A percentile compares a stretch with the other conserved stretches of the same genome.
These are phyloP conservation scores for Microbotryomycetes sp. DNA, from an alignment of 1,284 basidiomycete genomes.

Conservation along the genomic window DNA sequence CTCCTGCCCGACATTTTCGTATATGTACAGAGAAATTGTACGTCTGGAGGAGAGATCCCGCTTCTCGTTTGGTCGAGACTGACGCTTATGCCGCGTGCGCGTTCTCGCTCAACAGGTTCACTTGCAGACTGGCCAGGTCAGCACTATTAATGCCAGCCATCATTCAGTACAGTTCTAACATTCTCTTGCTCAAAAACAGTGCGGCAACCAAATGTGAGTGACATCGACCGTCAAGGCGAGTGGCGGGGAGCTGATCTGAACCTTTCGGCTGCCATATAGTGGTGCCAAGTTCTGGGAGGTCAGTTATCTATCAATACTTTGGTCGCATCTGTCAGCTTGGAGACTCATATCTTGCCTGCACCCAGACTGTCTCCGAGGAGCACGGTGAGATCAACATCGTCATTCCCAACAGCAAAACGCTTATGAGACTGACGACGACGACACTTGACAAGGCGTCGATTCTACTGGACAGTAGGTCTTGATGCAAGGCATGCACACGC, in stretches of 20 bases:
- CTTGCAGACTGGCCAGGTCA: slow-evolving; percentile 86
- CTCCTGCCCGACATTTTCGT: too few relatives aligned
- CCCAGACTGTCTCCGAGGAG: slow-evolving; percentile 73
- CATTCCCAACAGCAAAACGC: too few relatives aligned
- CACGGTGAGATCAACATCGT: slow-evolving; percentile 64
- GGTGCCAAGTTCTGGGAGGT: slow-evolving; percentile 89
- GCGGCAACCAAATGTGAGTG: slow-evolving; percentile 87
- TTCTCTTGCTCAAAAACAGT: slow-evolving; percentile 48
- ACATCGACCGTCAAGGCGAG: not conserved
- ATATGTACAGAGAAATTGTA: not conserved
- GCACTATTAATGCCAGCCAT: slow-evolving; percentile 33
- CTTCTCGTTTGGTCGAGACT: not conserved
- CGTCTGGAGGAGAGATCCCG: not conserved
- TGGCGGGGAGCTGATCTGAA: not conserved
- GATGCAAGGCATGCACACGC: slow-evolving; percentile 95
- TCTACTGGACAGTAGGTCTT: slow-evolving; percentile 60
- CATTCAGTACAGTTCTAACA: slow-evolving; percentile 17
- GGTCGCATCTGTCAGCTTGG: too few relatives aligned
- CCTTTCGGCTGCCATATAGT: not conserved
- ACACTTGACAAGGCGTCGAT: slow-evolving; percentile 6
- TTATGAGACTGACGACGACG: too few relatives aligned
- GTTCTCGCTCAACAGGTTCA: slow-evolving; percentile 51
- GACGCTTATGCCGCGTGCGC: too few relatives aligned
- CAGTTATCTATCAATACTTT: not conserved
- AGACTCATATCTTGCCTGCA: too few relatives aligned